A percentile compares a stretch with the other conserved stretches of the same genome.
phyloP scores from a whole-genome alignment of 208 protist species.

The Trypanosoma platydactyli region DNA sequence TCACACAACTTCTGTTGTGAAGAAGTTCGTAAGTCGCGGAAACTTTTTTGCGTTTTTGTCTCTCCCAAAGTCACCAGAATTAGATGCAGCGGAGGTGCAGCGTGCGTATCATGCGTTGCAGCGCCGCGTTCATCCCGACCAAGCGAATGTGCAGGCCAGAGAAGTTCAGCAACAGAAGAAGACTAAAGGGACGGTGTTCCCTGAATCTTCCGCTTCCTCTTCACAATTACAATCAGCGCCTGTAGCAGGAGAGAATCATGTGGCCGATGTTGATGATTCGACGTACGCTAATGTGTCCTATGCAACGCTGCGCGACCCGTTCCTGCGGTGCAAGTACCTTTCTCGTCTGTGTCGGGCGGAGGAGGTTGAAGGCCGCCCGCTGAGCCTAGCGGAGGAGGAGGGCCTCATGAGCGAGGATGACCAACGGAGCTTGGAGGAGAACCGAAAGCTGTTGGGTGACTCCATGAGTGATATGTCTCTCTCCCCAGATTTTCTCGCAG shows the following conservation, averaged over 20 bases:
- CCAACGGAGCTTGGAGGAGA: conserved; percentile 12
- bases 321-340: conserved; percentile 79
- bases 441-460: conserved; percentile 29
- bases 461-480: conserved; percentile 32
- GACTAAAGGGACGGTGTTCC: not conserved
- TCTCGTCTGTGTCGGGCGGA: conserved; percentile 44
- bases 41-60: conserved; percentile 82
- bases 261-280: conserved; percentile 34
- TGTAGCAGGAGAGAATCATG: not conserved
- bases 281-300: conserved; percentile 81
- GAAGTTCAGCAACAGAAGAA: conserved; percentile 11
- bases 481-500: conserved; percentile 65
- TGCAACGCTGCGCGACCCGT: conserved; percentile 71
- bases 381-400: conserved; percentile 64
- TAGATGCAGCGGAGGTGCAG: conserved; percentile 62
- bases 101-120: conserved; percentile 77
- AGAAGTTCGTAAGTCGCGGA: conserved; percentile 25
- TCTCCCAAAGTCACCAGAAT: conserved; percentile 42
- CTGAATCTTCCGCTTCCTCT: not conserved
- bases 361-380: conserved; percentile 35
- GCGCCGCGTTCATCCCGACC: conserved; percentile 75
- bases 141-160: conserved; percentile 49
- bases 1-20: conserved; percentile 4
- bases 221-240: not conserved
- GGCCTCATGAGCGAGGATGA: conserved; percentile 65